Base-by-base conservation (phyloP, 768 basidiomycete species). In the Pleurotus djamor region DNA sequence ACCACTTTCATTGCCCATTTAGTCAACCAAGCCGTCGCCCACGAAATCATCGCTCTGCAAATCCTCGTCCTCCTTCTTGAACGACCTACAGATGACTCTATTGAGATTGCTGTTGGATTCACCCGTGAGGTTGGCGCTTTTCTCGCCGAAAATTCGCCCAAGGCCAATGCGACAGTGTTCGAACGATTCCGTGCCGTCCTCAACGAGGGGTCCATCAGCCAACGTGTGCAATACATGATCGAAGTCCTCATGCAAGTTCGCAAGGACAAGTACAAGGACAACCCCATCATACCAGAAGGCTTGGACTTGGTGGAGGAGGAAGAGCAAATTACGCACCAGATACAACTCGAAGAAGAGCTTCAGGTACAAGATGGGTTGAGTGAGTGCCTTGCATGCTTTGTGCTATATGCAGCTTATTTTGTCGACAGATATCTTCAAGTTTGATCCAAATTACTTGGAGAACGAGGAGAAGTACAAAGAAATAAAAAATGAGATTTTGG, bases 211-310 rank as follows among this genome's bases (percentile, higher is more conserved):
- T 78, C 83, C 47, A 96, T 99, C 72, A 95, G 92, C 67, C 95
- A 98, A 66, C 87, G 97, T 65, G 93, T 96, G 33, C 97, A 98
- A 70, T 99, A 98, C 75, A 98, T 98, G 97, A 94, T 99, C 65
- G 97, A 98, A 75, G 97, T 98, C 3, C 81, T 98, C 49, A 98
- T 99, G 93, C 97, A 98, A 74, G 93, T 97, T 6, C 83, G 97
- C 65, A 98, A 97, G 78, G 97, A 99, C 79, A 96, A 94, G 74
- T 98, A 93, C 81, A 98, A 98, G 81, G 97, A 98, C 69, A 98
- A 99, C 71, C 96, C 96, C 14, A 86, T 94, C 63, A 71, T 98
- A 43, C 88, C 93, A 2, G 97, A 98, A 67, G 97, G 96, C 0
- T 71, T 99, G 68, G 97, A 99, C 70, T 76, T 99, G 35, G 97